Conservation (phyloP, 2,329 filamentous ascomycete genomes). For the Fusarium sp. region DNA sequence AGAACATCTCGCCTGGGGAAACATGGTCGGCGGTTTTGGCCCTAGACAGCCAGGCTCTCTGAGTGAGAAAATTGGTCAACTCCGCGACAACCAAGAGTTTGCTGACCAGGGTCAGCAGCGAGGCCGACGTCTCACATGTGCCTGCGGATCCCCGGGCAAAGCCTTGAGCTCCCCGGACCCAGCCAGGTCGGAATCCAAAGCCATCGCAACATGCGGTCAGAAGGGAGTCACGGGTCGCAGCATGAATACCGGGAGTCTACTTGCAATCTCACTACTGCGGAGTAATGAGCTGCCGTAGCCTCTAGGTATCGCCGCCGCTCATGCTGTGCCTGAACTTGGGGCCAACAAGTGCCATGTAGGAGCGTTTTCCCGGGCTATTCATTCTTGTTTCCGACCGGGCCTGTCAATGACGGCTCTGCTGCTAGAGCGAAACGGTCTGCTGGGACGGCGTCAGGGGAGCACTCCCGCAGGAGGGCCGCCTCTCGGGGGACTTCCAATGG, state of each 20-base stretch:
- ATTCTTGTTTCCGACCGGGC: conserved; percentile 40
- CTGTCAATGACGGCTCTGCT: conserved; percentile 35
- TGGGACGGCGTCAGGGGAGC: conserved; percentile 32
- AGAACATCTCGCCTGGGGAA: conserved; percentile 25
- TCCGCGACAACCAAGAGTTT: conserved; percentile 12
- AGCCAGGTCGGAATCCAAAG: conserved; percentile 19
- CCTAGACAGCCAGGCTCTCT: conserved; percentile 12
- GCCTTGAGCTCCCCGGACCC: conserved; percentile 32
- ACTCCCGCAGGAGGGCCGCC: conserved; percentile 21
- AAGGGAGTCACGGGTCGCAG: conserved; percentile 33
- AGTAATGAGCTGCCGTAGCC: conserved; percentile 34
- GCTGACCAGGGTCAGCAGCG: conserved; percentile 23
- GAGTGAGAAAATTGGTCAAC: conserved; percentile 16
- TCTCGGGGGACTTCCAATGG: conserved; percentile 26
- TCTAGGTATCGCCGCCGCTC: conserved; percentile 25
- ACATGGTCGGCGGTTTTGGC: conserved; percentile 23
- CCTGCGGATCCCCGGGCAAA: conserved; percentile 32
- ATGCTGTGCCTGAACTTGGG: conserved; percentile 27
- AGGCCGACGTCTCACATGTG: conserved; percentile 30
- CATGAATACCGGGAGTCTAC: conserved; percentile 36
- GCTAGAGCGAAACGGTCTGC: conserved; percentile 27
- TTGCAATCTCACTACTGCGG: conserved; percentile 16
- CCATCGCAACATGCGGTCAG: conserved; percentile 46
- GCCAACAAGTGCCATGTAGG: conserved; percentile 28
- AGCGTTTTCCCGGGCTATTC: conserved; percentile 36